Evolutionary conservation across 208 protist species (phyloP), one percentile per base, ranked within the genome.

Genomic region (Leishmania martiniquensis): DNA sequence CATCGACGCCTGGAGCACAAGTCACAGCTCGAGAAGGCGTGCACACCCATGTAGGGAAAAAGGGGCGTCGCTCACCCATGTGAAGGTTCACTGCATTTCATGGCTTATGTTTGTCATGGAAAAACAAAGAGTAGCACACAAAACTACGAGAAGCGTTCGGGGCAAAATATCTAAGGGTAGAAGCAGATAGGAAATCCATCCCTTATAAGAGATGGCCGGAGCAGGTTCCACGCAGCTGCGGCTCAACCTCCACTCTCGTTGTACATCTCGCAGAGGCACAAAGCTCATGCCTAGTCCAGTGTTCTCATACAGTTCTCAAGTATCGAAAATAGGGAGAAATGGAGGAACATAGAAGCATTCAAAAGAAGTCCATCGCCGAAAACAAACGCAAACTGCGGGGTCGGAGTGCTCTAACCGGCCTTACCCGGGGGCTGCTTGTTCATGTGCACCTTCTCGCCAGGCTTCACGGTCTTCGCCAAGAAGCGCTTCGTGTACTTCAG

Each of bases 401-500:
- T 20, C 29, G 49, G 32, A 44, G 68, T 15, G 51, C 72, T 39
- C 95, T 91, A 96, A 73, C 94, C 94, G 75, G 92, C 94, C 92
- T 97, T 97, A 82, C 92, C 93, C 34, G 91, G 89, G 55, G 91
- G 91, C 88, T 98, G 95, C 87, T 95, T 96, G 93, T 98, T 98
- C 91, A 96, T 95, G 79, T 91, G 86, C 87, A 96, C 87, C 93
- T 98, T 98, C 92, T 98, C 95, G 63, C 97, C 97, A 71, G 91
- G 77, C 87, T 95, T 98, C 76, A 97, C 75, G 44, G 98, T 97
- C 82, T 92, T 96, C 81, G 97, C 93, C 71, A 99, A 92, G 92
- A 98, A 99, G 82, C 98, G 93, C 86, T 96, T 91, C 86, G 98
- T 99, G 98, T 99, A 99, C 90, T 98, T 97, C 79, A 98, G 86